Base-by-base conservation (phyloP, 163 green algal genomes). In the Chloromonas sp. region DNA sequence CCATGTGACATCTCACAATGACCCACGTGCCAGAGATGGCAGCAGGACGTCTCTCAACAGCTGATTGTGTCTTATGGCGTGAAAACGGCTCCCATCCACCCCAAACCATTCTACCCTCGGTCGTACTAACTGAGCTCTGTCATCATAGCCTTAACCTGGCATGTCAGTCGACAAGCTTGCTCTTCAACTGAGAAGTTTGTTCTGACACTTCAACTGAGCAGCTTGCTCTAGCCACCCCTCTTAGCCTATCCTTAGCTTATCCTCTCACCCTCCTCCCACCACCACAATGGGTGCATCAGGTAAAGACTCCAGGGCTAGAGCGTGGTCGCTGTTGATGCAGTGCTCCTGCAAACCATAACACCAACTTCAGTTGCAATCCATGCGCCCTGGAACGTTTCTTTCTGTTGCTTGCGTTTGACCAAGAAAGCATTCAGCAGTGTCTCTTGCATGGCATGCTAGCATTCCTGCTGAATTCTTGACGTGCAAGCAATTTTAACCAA, bases 281-380 rank as follows among this genome's bases (percentile, higher is more conserved):
- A 94, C 88, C 57, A 91, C 86, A 57, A 94, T 87, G 36, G 87
- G 88, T 2, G 86, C 86, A 2, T 89, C 60, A 2, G 93, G 92
- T 62, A 96, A 85, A 8, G 89, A 57, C 15, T 91, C 79, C 74
- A 98, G 90, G 5, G 93, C 89, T 86, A 99, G 89, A 3, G 96
- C 97, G 58, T 99, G 92, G 90, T 99, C 97, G 1, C 89, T 96
- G 2, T 93, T 98, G 87, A 99, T 98, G 71, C 89, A 92, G 82
- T 95, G 91, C 88, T 99, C 97, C 88, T 92, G 85, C 71, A 76
- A 8, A 76, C 66, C 5, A 76, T 76, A n/a, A 76, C 8, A 8
- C 11, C 66, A 76, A 76, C 66, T 11, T 11, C 66, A n/a, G 66
- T n/a, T 76, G 66, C 8, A 11, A 8, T 76, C 8, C 8, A 8